Base-by-base conservation (phyloP, 352 stramenopile species). In the Phytophthora sansomeana region DNA sequence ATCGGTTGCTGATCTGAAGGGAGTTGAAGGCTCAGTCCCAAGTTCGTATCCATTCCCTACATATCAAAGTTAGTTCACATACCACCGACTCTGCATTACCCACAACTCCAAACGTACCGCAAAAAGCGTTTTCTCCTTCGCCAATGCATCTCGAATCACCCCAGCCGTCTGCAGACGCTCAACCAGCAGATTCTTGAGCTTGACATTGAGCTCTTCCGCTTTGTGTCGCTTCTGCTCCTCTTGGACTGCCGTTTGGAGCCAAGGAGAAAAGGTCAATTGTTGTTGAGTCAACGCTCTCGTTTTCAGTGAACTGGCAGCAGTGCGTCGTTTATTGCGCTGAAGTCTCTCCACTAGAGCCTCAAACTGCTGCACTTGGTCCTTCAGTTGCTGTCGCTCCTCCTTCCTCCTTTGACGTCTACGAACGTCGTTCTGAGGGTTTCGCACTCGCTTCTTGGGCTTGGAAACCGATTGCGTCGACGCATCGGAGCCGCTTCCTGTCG, bases 371-470 rank as follows among this genome's bases (percentile, higher is more conserved):
- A 63, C 53, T 39, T 77, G 63, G 16, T 69, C 52, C 11, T 67
- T 53, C 46, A 76, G 30, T 29, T 67, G 55, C 41, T 67, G 36
- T n/a, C 69, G 63, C 50, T 73, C 63, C 32, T 24, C 57, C 28
- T 65, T 65, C 36, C 35, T 51, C 36, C 38, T 57, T 30, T 51
- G 44, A 3, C 57, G 57, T 26, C 57, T 17, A 1, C 36, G 35
- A 2, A 57, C 56, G 35, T 64, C 56, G 46, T 57, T 50, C 33
- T 32, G 35, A 6, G 56, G 56, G 26, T 64, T 57, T 17, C 56
- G 56, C 46, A 57, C 56, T 2, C 56, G 56, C 26, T 64, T 64
- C 46, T 63, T 54, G 9, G 53, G 28, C 41, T 52, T 52, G 41
- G 19, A 6, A 43, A 16, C 36, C 14, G 36, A 43, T 21, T 43